Conservation (phyloP, 1,284 basidiomycete species). For the Melampsora americana region DNA sequence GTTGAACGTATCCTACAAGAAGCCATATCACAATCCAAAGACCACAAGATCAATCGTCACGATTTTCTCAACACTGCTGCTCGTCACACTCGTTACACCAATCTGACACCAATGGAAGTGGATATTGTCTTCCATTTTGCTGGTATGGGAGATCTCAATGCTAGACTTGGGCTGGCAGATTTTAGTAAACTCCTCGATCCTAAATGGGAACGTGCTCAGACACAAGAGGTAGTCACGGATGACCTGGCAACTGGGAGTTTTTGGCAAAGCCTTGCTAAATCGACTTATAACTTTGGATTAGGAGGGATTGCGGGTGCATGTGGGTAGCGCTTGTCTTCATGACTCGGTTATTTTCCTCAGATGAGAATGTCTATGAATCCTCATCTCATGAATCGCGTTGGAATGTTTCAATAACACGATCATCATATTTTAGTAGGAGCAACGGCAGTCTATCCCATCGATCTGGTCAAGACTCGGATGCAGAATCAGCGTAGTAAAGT, state of each 20-base stretch:
- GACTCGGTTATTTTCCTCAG: not conserved
- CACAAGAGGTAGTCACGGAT: conserved; percentile 13
- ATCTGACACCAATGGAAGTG: conserved; percentile 93
- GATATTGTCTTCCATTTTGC: conserved; percentile 95
- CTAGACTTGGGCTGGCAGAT: conserved; percentile 72
- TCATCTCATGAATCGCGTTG: not conserved
- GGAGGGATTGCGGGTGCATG: conserved; percentile 85
- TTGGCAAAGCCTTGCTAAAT: conserved; percentile 50
- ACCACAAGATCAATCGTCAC: conserved; percentile 70
- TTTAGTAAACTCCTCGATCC: conserved; percentile 86
- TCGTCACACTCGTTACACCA: conserved; percentile 70
- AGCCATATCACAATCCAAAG: conserved; percentile 80
- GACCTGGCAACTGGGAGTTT: conserved; percentile 44
- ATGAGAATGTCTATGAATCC: not conserved
- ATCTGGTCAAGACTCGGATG: conserved; percentile 81
- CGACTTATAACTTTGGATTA: conserved; percentile 77
- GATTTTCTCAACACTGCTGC: conserved; percentile 59
- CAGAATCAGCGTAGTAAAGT: conserved; percentile 95
- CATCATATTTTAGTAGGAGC: conserved; percentile 65
- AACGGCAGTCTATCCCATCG: conserved; percentile 89
- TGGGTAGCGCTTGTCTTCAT: conserved; percentile 19
- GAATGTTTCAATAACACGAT: not conserved
- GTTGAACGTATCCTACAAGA: conserved; percentile 75
- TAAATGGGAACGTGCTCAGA: conserved; percentile 62
- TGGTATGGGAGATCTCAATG: conserved; percentile 63